These are phyloP conservation scores for Termitomyces sp. DNA, from an alignment of 768 basidiomycete species.

Conservation along the genomic window DNA sequence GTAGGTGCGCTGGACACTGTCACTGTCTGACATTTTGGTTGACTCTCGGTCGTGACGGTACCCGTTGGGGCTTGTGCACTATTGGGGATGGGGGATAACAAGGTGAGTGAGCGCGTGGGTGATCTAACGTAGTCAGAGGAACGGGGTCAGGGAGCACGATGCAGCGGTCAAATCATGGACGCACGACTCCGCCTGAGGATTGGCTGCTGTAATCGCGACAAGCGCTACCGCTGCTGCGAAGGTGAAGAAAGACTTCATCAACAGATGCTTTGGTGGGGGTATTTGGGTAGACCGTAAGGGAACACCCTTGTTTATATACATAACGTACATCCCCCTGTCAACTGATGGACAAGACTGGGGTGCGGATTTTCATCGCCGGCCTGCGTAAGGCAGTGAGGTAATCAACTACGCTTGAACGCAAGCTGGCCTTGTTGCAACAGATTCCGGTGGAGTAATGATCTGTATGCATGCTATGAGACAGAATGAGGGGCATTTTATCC, in stretches of 20 bases:
- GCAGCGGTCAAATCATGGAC: not conserved
- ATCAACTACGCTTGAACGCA: not conserved
- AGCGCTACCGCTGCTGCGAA: not conserved
- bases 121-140: not conserved
- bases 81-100: not conserved
- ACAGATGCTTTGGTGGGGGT: not conserved
- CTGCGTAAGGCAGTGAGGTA: not conserved
- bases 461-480: not conserved
- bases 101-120: not conserved
- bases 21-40: not conserved
- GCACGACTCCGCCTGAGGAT: conserved; percentile 2
- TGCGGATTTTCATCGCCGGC: not conserved
- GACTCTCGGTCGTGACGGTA: not conserved
- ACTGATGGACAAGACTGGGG: not conserved
- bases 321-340: not conserved
- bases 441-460: not conserved
- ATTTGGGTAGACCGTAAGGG: not conserved
- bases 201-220: not conserved
- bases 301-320: not conserved
- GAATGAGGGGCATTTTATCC: not conserved
- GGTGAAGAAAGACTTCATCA: not conserved
- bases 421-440: not conserved
- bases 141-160: not conserved
- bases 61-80: not conserved
- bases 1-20: not conserved